Base-by-base conservation (phyloP, 805 yeast species). In the Priceomyces carsonii region DNA sequence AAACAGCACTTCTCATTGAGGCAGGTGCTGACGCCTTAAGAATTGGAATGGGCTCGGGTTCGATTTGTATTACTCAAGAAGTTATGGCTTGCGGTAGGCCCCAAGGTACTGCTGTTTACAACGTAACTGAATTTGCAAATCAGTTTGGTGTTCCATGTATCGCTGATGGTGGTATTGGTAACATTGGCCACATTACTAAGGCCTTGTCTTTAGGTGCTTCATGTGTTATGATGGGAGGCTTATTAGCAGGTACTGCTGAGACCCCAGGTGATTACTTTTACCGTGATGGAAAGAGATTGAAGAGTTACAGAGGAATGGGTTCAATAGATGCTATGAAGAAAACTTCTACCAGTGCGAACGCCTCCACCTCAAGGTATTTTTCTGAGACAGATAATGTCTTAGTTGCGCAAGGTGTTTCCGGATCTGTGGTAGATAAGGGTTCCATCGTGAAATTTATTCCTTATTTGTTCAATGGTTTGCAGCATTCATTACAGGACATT, bases 71-170 rank as follows among this genome's bases (percentile, higher is more conserved):
- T 63, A 93, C 99, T 35, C 99, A 93, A 74, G 99, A 93, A 73
- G 99, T 93, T 42, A 93, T 93, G 99, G 99, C 99, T 35, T 95
- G 96, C 72, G 99, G 99, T 71, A 89, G 99, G 78, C 99, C 99
- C 43, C 99, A 93, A 75, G 99, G 98, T 71, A 89, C 98, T 49
- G 99, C 99, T 43, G 98, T 93, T 36, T 90, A 79, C 77, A 83
- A 80, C 50, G 99, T 93, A 37, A 77, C 93, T 47, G 90, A 91
- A 73, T 90, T 93, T 61, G 95, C 98, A 49, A 83, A 82, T 69
- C 78, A 81, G 64, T 93, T 91, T 61, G 99, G 99, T 63, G 95
- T 93, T 48, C 98, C 99, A 62, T 86, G 96, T 70, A 89, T 93
- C 54, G 99, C 99, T 50, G 99, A 93, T 64, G 99, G 99, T 77